Conservation (phyloP, 148 eudicot genomes). For the Chenopodium formosanum region DNA sequence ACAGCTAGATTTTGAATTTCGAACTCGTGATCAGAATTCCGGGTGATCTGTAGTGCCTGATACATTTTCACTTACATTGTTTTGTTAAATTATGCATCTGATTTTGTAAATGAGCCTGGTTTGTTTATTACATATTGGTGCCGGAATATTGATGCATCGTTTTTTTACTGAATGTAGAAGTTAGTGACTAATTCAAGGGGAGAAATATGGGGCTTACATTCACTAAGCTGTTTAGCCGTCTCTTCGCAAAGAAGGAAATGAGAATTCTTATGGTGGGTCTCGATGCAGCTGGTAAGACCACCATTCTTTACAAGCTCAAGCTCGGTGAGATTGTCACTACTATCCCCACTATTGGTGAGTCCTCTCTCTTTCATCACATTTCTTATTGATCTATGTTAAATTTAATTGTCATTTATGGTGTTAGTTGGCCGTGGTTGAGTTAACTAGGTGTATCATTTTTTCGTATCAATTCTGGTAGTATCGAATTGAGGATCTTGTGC, state of each 20-base stretch:
- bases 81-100: neutral
- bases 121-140: neutral
- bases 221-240: conserved; percentile 67
- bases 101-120: neutral
- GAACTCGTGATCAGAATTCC: neutral
- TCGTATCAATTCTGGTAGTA: neutral
- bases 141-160: neutral
- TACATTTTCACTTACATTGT: neutral
- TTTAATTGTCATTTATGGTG: neutral
- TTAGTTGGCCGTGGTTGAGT: neutral
- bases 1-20: neutral
- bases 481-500: neutral
- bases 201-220: conserved; percentile 60
- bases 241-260: conserved; percentile 75
- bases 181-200: conserved; percentile 11
- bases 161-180: conserved; percentile 5
- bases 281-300: conserved; percentile 78
- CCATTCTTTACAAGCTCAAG: conserved; percentile 73
- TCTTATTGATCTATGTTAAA: neutral
- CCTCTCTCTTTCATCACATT: neutral
- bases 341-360: conserved; percentile 70
- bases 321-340: conserved; percentile 74
- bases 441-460: neutral
- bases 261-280: conserved; percentile 72
- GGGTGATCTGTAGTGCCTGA: neutral